These are phyloP conservation scores for Chaetomium olivaceum DNA, from an alignment of 2,329 filamentous ascomycete species.

Conservation along the genomic window DNA sequence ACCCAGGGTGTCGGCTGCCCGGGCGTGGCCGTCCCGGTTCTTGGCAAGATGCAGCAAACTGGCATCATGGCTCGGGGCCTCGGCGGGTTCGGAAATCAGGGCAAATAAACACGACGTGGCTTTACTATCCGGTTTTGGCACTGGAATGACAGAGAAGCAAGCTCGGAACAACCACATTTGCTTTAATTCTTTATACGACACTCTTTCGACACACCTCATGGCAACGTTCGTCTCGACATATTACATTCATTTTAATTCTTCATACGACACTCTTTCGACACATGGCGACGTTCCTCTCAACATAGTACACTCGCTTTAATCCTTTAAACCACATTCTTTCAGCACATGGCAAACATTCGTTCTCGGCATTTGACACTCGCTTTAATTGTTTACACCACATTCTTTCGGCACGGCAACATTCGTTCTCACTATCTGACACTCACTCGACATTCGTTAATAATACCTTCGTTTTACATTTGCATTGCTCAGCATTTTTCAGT, in stretches of 20 bases:
- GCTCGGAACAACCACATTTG: neutral
- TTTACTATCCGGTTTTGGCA: slow-evolving; percentile 18
- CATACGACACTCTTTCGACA: too few relatives aligned
- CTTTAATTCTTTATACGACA: neutral
- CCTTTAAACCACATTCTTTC: too few relatives aligned
- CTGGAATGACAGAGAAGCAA: slow-evolving; percentile 4
- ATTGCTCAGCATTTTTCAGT: neutral
- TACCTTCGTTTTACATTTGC: neutral
- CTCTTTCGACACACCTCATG: too few relatives aligned
- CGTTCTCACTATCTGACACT: neutral
- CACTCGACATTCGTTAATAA: neutral
- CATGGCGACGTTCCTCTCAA: too few relatives aligned
- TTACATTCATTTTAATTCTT: slow-evolving; percentile 1
- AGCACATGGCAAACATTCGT: too few relatives aligned
- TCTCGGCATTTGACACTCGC: too few relatives aligned
- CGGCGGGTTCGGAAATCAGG: slow-evolving; percentile 14
- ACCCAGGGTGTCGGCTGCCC: slow-evolving; percentile 28
- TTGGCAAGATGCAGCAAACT: slow-evolving; percentile 26
- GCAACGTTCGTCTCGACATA: neutral
- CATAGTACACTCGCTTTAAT: too few relatives aligned
- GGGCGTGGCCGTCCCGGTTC: slow-evolving; percentile 23
- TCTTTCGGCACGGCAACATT: neutral
- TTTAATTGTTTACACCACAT: neutral
- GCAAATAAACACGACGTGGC: neutral
- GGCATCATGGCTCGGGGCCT: slow-evolving; percentile 12